Evolutionary conservation across 768 basidiomycete genomes (phyloP).

Genomic region (Mrakia hoshinonis): DNA sequence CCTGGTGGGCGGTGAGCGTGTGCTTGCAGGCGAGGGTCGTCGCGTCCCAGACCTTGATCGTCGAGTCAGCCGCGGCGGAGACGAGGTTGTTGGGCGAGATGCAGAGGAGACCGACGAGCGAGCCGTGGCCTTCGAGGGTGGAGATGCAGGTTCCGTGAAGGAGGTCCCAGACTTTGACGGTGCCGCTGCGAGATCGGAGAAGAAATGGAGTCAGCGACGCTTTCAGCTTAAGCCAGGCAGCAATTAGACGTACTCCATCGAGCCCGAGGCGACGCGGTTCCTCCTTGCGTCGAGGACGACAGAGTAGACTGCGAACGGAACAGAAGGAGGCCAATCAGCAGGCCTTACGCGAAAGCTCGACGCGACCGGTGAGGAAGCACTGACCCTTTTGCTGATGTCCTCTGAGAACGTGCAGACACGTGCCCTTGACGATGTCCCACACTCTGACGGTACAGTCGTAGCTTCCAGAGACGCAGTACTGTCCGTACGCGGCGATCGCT

Average conservation of each 20-base stretch:
- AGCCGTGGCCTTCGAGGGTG: slow-evolving; percentile 80
- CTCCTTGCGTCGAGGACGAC: slow-evolving; percentile 80
- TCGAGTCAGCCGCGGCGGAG: slow-evolving; percentile 92
- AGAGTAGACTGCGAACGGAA: slow-evolving; percentile 66
- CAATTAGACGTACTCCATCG: slow-evolving; percentile 59
- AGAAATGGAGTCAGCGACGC: background rate
- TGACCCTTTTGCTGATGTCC: slow-evolving; percentile 89
- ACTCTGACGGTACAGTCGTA: slow-evolving; percentile 92
- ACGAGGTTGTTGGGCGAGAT: slow-evolving; percentile 83
- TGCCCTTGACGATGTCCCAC: slow-evolving; percentile 83
- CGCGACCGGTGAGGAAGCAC: slow-evolving; percentile 23
- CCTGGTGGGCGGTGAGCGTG: slow-evolving; percentile 79
- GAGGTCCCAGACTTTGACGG: slow-evolving; percentile 89
- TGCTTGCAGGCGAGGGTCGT: slow-evolving; percentile 69
- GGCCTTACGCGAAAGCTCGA: background rate
- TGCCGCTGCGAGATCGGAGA: slow-evolving; percentile 45
- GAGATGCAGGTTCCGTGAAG: slow-evolving; percentile 69
- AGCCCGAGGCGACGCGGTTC: slow-evolving; percentile 88
- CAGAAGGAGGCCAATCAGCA: background rate
- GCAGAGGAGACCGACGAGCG: slow-evolving; percentile 85
- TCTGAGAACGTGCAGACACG: slow-evolving; percentile 66
- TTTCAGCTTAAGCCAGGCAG: background rate
- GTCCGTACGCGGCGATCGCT: slow-evolving; percentile 80
- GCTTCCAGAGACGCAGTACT: slow-evolving; percentile 85
- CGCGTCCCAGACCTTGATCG: slow-evolving; percentile 89